Base-by-base conservation (phyloP, 129 eudicot genomes). In the Saposhnikovia divaricata region DNA sequence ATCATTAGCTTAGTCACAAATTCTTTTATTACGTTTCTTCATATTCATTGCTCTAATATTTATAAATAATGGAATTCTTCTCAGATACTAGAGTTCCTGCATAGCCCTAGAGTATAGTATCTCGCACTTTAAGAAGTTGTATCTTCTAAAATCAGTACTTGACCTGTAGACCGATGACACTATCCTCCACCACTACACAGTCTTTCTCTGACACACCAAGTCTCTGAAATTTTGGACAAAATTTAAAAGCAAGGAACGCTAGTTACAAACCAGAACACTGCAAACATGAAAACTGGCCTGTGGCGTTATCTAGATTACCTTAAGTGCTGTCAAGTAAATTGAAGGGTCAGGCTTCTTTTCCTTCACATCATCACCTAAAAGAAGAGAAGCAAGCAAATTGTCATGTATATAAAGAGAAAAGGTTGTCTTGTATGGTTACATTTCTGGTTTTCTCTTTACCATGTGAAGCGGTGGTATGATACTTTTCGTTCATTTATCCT, bases 141-240 rank as follows among this genome's bases (percentile, higher is more conserved):
- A 61, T 61, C 37, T 34, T n/a, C 15, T 61, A 25, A 68, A 66
- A 34, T 68, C 38, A 28, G 10, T 12, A 40, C 80, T 43, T 39
- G 79, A 96, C 99, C 99, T 96, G 99, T 78, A 96, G 89, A 66
- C 99, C 99, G 77, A 96, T 96, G 78, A 96, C 90, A 73, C 97
- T 92, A 79, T 96, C 99, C 83, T 96, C 99, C 80, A 96, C 95
- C 75, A 96, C 99, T 85, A 96, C 59, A 83, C 98, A 92, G 65
- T 89, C 93, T 74, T 75, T 89, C 82, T 77, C 96, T 1, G 95
- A 88, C 78, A 96, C 82, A 0, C 93, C 98, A 18, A 96, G 86
- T 76, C 77, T 90, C 99, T 96, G 92, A 43, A 83, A 82, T 40
- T 27, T 78, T 83, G 11, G 80, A 53, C 38, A 19, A 53, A 78